A percentile compares a stretch with the other conserved stretches of the same genome.
Conservation (phyloP, 148 eudicot genomes). For the Fagopyrum esculentum region DNA sequence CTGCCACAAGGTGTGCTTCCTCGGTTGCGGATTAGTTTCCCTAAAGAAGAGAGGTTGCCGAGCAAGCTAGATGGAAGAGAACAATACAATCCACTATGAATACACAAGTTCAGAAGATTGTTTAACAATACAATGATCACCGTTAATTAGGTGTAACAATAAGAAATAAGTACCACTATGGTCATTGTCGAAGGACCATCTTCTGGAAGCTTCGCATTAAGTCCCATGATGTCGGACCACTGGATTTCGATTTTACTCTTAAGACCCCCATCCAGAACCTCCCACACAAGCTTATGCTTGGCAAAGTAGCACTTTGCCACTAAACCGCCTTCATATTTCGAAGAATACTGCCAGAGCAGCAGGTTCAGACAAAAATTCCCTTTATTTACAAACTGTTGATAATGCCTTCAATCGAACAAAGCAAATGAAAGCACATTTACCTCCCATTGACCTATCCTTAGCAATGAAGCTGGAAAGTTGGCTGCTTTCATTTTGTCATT, state of each 20-base stretch:
- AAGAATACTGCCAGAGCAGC: conserved; percentile 48
- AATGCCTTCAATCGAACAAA: neutral
- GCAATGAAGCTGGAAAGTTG: conserved; percentile 62
- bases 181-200: conserved; percentile 69
- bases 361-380: neutral
- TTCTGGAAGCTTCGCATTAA: conserved; percentile 69
- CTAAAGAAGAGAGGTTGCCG: conserved; percentile 59
- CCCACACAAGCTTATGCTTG: conserved; percentile 96
- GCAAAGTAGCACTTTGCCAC: conserved; percentile 98
- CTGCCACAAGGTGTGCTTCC: conserved; percentile 74
- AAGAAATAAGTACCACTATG: conserved; percentile 42
- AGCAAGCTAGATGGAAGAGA: conserved; percentile 32
- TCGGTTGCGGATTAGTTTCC: conserved; percentile 70
- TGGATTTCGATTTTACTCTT: conserved; percentile 93
- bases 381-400: neutral
- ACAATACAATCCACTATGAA: neutral
- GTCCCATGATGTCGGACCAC: conserved; percentile 79
- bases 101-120: neutral
- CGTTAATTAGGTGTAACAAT: neutral
- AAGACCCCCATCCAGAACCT: conserved; percentile 79
- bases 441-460: conserved; percentile 88
- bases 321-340: conserved; percentile 79
- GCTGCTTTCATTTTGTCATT: conserved; percentile 77
- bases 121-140: neutral
- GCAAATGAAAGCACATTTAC: conserved; percentile 24